These are phyloP conservation scores for Pelargonium citronellum DNA, from an alignment of 441 rosid genomes.

Conservation along the genomic window DNA sequence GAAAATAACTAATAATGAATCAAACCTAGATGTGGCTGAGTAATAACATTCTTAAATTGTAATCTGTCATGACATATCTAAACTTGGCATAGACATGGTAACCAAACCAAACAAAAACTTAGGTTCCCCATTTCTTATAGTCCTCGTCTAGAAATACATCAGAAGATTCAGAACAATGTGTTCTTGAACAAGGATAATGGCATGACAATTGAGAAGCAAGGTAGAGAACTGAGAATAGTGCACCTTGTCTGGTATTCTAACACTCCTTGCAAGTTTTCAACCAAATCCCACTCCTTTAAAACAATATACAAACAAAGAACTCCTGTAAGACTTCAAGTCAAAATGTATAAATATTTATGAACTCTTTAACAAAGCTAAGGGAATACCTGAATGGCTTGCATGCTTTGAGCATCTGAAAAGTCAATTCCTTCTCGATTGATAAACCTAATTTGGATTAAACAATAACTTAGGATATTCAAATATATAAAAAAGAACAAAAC, in stretches of 20 bases:
- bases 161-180: slow-evolving; percentile 4
- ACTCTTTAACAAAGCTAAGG: slow-evolving; percentile 13
- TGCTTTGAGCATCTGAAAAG: slow-evolving; percentile 88
- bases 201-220: background rate
- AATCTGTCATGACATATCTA: background rate
- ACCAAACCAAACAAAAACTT: slow-evolving; percentile 11
- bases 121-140: background rate
- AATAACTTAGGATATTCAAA: background rate
- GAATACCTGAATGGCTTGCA: slow-evolving; percentile 85
- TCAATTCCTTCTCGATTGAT: slow-evolving; percentile 83
- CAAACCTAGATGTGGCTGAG: background rate
- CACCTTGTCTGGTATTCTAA: slow-evolving; percentile 90
- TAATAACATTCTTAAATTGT: background rate
- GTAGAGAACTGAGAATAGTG: slow-evolving; percentile 4
- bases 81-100: no score
- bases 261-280: slow-evolving; percentile 71
- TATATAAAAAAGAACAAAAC: background rate
- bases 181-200: slow-evolving; percentile 4
- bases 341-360: background rate
- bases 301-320: background rate
- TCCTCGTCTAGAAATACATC: background rate
- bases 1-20: background rate
- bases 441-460: slow-evolving; percentile 43
- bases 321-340: slow-evolving; percentile 8
- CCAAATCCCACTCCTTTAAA: slow-evolving; percentile 84